A percentile compares a stretch with the other conserved stretches of the same genome.
These are phyloP conservation scores for Avena eriantha DNA, from an alignment of 176 grass and related monocot species.

Conservation along the genomic window DNA sequence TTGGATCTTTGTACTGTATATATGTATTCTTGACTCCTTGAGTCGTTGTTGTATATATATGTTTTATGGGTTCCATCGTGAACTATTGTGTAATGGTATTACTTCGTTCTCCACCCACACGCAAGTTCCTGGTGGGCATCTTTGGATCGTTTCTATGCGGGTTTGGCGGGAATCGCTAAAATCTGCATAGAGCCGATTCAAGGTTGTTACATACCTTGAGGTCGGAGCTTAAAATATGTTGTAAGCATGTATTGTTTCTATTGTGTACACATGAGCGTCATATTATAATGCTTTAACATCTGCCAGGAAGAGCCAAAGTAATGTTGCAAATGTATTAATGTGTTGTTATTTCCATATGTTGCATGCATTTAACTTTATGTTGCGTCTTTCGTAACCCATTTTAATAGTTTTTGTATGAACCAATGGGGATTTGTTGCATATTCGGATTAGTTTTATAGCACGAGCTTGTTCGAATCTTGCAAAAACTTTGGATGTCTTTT, in stretches of 20 bases:
- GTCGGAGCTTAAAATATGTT: not conserved
- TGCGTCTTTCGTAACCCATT: not conserved
- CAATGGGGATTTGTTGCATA: not conserved
- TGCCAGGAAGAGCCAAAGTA: not conserved
- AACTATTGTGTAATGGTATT: too few relatives aligned
- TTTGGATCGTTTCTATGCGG: too few relatives aligned
- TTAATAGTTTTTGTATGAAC: not conserved
- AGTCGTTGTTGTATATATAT: too few relatives aligned
- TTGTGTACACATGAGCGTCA: not conserved
- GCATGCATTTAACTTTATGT: not conserved
- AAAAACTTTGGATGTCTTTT: not conserved
- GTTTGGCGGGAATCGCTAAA: too few relatives aligned
- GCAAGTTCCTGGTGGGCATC: too few relatives aligned
- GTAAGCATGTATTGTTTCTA: not conserved
- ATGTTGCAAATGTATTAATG: not conserved
- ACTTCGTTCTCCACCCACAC: too few relatives aligned
- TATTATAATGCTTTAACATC: not conserved
- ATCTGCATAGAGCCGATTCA: too few relatives aligned
- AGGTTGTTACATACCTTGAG: too few relatives aligned
- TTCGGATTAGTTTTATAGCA: not conserved
- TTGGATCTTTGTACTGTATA: too few relatives aligned
- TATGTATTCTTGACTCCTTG: too few relatives aligned
- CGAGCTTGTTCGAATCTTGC: not conserved
- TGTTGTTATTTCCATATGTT: not conserved
- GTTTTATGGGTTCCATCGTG: too few relatives aligned